Evolutionary conservation across 2,329 filamentous ascomycete genomes (phyloP).

Genomic region (Aspergillus aculeatus): DNA sequence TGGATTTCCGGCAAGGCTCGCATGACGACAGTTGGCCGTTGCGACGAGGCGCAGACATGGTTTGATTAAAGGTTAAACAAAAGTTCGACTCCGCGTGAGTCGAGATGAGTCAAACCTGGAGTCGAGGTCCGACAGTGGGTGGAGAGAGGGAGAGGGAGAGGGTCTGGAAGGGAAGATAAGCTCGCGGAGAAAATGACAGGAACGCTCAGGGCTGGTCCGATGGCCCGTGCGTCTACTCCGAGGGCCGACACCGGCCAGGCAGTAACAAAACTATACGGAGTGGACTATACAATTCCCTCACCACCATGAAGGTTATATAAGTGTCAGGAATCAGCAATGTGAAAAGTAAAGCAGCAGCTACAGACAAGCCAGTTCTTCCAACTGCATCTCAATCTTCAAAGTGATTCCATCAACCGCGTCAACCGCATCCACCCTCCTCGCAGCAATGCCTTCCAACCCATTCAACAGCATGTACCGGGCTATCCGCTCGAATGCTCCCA

Average conservation of each 20-base stretch:
- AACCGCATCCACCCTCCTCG: not conserved
- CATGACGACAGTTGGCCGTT: constrained; percentile 21
- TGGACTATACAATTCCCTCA: not conserved
- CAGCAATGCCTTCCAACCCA: not conserved
- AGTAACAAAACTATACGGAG: not conserved
- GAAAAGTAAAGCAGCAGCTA: not conserved
- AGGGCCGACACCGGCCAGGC: not conserved
- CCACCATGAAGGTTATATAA: not conserved
- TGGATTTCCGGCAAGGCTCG: constrained; percentile 26
- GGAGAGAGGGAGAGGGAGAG: not conserved
- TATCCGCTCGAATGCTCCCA: not conserved
- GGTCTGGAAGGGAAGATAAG: not conserved
- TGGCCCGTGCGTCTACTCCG: constrained; percentile 2
- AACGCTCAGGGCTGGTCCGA: not conserved
- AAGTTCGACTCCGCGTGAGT: not conserved
- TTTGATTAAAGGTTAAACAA: not conserved
- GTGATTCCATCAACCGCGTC: not conserved
- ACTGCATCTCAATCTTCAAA: not conserved
- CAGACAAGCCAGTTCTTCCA: not conserved
- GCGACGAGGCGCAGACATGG: constrained; percentile 7
- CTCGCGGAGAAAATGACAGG: not conserved
- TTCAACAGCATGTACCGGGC: not conserved
- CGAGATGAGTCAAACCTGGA: not conserved
- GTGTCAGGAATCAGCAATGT: not conserved
- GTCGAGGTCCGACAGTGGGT: not conserved